A percentile compares a stretch with the other conserved stretches of the same genome.
phyloP scores from a whole-genome alignment of 768 basidiomycete species.

The Imleria badia region DNA sequence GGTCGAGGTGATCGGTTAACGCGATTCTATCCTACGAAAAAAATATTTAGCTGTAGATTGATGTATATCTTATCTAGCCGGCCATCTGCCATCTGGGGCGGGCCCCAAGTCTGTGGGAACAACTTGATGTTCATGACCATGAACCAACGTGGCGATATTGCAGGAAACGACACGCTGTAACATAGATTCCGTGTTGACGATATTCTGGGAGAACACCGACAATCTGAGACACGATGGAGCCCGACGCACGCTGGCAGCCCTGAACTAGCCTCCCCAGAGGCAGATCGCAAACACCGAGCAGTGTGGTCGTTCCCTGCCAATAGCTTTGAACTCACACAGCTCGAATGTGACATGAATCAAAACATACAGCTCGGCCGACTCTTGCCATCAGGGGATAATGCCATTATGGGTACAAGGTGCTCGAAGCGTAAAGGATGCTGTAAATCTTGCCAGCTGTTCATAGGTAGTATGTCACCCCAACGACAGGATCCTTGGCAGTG shows the following conservation, averaged over 20 bases:
- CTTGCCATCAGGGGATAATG: not conserved
- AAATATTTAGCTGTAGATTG: not conserved
- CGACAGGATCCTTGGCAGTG: slow-evolving; percentile 11
- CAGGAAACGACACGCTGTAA: not conserved
- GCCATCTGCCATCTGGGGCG: too few species aligned
- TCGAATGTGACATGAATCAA: too few species aligned
- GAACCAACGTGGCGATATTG: not conserved
- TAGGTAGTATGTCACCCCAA: not conserved
- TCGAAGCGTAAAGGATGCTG: not conserved
- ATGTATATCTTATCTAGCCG: not conserved
- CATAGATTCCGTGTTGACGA: too few species aligned
- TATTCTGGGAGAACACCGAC: not conserved
- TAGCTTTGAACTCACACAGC: not conserved
- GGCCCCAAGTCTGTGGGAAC: not conserved
- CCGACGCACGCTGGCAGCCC: not conserved
- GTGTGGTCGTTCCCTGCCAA: too few species aligned
- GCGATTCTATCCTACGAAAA: not conserved
- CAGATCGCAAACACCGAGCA: not conserved
- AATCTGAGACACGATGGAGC: not conserved
- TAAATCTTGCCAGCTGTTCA: slow-evolving; percentile 1
- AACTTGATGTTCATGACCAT: not conserved
- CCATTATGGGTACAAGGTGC: not conserved
- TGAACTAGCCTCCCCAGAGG: too few species aligned
- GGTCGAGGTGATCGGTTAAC: not conserved
- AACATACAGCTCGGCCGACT: not conserved